Conservation (phyloP, 352 stramenopile species). For the Phytophthora macrochlamydospora region DNA sequence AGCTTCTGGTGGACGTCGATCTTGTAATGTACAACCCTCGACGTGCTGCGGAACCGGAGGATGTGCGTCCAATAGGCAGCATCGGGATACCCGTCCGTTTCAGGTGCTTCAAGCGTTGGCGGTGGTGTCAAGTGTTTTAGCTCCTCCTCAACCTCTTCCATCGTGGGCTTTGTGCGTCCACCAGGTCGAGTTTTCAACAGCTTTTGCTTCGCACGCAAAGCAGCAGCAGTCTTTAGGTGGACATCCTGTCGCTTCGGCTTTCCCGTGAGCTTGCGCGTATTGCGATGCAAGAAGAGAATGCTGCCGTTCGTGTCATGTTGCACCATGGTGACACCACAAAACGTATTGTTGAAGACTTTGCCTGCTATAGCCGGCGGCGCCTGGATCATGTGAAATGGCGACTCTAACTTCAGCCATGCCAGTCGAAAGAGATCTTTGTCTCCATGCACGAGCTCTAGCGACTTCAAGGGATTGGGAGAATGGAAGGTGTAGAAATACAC, state of each 20-base stretch:
- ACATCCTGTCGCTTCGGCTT: conserved; percentile 17
- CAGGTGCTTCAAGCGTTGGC: conserved; percentile 24
- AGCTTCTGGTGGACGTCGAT: conserved; percentile 54
- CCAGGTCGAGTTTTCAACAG: conserved; percentile 9
- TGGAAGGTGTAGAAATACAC: conserved; percentile 58
- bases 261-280: conserved; percentile 43
- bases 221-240: conserved; percentile 11
- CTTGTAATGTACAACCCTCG: conserved; percentile 44
- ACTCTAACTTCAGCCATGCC: conserved; percentile 56
- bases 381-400: conserved; percentile 55
- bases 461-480: conserved; percentile 37
- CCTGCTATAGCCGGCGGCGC: conserved; percentile 49
- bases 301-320: conserved; percentile 43
- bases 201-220: conserved; percentile 21
- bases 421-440: conserved; percentile 73
- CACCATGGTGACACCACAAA: conserved; percentile 63
- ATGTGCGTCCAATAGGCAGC: conserved; percentile 74
- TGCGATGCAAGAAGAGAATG: conserved; percentile 64
- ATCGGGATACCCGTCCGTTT: conserved; percentile 39
- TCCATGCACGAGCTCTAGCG: conserved; percentile 43
- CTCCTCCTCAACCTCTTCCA: conserved; percentile 22
- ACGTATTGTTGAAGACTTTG: conserved; percentile 39
- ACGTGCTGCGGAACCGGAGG: conserved; percentile 60
- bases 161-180: conserved; percentile 9
- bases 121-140: conserved; percentile 12